phyloP scores from a whole-genome alignment of 1,284 basidiomycete species.

The Cutaneotrichosporon mucoides region DNA sequence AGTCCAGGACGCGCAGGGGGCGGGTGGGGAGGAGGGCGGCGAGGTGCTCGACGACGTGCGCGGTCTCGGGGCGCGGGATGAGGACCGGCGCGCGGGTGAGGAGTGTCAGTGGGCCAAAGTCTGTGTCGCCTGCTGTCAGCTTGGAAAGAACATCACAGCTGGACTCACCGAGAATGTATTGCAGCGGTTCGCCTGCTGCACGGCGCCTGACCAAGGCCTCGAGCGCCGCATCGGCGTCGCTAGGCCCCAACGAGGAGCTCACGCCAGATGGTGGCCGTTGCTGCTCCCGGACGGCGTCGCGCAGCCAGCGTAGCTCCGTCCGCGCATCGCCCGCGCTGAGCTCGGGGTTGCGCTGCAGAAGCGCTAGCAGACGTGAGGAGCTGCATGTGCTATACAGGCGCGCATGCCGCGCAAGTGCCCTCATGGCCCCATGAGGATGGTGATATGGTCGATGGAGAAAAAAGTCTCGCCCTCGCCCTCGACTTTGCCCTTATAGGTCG shows the following conservation, averaged over 20 bases:
- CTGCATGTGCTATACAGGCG: slow-evolving; percentile 1
- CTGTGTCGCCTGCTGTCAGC: slow-evolving; percentile 63
- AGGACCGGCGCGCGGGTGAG: slow-evolving; percentile 69
- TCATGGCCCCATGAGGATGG: neutral
- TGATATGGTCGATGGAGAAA: neutral
- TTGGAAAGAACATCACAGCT: too few species aligned
- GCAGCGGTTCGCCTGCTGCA: slow-evolving; percentile 69
- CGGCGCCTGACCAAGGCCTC: slow-evolving; percentile 45
- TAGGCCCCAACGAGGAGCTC: too few species aligned
- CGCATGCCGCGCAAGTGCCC: too few species aligned
- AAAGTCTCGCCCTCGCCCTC: neutral
- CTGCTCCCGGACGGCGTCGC: slow-evolving; percentile 4
- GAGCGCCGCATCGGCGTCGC: slow-evolving; percentile 6
- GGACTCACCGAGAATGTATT: slow-evolving; percentile 53
- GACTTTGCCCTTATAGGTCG: neutral
- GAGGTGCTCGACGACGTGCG: slow-evolving; percentile 58
- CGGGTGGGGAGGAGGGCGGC: slow-evolving; percentile 18
- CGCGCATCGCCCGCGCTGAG: slow-evolving; percentile 31
- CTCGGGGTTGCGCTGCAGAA: slow-evolving; percentile 34
- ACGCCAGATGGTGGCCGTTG: neutral
- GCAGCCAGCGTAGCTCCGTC: slow-evolving; percentile 45
- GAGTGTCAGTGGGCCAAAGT: slow-evolving; percentile 77
- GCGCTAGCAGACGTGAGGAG: slow-evolving; percentile 3
- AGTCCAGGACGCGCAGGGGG: slow-evolving; percentile 59
- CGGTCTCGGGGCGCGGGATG: slow-evolving; percentile 89